Evolutionary conservation across 2,329 filamentous ascomycete species (phyloP).

Genomic region (Beauveria sp.): DNA sequence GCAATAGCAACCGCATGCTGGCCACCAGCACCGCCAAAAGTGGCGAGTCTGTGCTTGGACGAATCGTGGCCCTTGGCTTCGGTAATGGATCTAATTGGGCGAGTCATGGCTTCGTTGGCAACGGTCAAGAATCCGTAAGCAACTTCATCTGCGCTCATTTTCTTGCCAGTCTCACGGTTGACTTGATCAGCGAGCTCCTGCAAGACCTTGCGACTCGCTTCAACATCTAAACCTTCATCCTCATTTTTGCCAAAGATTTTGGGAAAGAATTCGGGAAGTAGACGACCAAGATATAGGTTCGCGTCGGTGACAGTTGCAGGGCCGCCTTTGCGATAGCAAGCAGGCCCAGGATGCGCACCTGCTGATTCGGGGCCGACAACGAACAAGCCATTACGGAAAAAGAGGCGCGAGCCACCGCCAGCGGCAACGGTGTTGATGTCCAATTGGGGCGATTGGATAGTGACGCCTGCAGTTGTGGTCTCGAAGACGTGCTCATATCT

Average conservation of each 20-base stretch:
- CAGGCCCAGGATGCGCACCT: slow-evolving; percentile 80
- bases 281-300: slow-evolving; percentile 74
- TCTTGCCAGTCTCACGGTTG: slow-evolving; percentile 64
- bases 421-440: slow-evolving; percentile 95
- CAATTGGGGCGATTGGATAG: slow-evolving; percentile 83
- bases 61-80: slow-evolving; percentile 91
- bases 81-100: slow-evolving; percentile 82
- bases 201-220: slow-evolving; percentile 68
- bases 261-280: slow-evolving; percentile 87
- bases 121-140: slow-evolving; percentile 86
- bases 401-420: slow-evolving; percentile 75
- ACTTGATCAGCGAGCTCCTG: slow-evolving; percentile 69
- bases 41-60: slow-evolving; percentile 80
- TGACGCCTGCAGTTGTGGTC: slow-evolving; percentile 88
- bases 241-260: slow-evolving; percentile 92
- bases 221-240: slow-evolving; percentile 67
- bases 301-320: slow-evolving; percentile 91
- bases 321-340: slow-evolving; percentile 84
- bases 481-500: slow-evolving; percentile 91
- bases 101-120: slow-evolving; percentile 85
- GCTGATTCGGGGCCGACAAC: slow-evolving; percentile 86
- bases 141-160: slow-evolving; percentile 74
- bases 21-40: slow-evolving; percentile 85
- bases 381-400: slow-evolving; percentile 84
- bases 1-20: slow-evolving; percentile 91